Conservation (phyloP, 495 filamentous ascomycete species). For the Aspergillus cavernicola region DNA sequence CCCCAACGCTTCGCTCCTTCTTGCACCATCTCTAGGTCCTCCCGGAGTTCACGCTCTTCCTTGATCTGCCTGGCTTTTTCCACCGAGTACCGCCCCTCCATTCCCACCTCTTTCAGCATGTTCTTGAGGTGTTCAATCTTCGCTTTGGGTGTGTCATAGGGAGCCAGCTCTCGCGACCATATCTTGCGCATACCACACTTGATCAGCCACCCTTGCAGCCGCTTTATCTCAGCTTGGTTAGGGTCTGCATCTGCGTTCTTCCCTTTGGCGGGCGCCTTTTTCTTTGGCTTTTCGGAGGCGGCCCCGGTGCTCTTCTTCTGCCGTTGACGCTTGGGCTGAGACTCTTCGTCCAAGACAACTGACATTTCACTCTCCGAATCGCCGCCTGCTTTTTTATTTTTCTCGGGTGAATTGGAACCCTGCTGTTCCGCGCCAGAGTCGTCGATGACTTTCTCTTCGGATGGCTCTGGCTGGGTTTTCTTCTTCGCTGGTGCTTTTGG, state of each 20-base stretch:
- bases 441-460: conserved; percentile 18
- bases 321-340: conserved; percentile 48
- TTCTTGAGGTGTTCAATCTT: conserved; percentile 79
- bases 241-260: conserved; percentile 53
- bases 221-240: conserved; percentile 79
- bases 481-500: conserved; percentile 21
- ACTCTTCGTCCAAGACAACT: conserved; percentile 67
- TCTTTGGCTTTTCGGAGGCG: conserved; percentile 31
- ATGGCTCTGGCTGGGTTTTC: conserved; percentile 24
- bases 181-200: conserved; percentile 95
- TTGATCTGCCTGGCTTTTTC: conserved; percentile 83
- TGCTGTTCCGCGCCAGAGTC: conserved; percentile 24
- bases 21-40: conserved; percentile 77
- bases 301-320: conserved; percentile 29
- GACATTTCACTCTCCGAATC: conserved; percentile 80
- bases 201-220: conserved; percentile 78
- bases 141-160: conserved; percentile 67
- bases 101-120: conserved; percentile 76
- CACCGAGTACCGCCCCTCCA: conserved; percentile 80
- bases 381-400: conserved; percentile 32
- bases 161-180: conserved; percentile 78
- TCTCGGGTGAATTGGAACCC: conserved; percentile 22
- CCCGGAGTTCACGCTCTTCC: conserved; percentile 74
- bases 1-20: conserved; percentile 79
- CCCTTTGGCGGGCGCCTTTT: conserved; percentile 29